Evolutionary conservation across 495 filamentous ascomycete genomes (phyloP), one percentile per base, ranked within the genome.

Genomic region (Podospora pseudocomata): DNA sequence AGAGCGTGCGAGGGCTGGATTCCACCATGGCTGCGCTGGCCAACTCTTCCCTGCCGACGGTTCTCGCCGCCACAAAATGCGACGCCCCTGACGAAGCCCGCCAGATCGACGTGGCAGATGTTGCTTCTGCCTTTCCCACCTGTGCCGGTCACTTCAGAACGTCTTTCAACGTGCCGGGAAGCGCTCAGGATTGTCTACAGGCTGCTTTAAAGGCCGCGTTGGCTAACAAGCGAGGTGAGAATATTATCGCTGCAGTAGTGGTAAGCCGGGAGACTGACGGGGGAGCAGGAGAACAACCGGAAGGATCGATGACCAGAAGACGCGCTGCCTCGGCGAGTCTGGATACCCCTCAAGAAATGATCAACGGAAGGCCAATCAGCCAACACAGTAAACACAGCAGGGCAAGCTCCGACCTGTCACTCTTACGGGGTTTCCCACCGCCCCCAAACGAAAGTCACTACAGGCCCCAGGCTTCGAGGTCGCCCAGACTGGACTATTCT

Each of bases 61-160:
- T 93, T 57, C 84, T 96, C 60, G 92, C 94, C 44, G 89, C 92
- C 63, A 92, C 89, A 71, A 96, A 96, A 82, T 94, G 90, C 80
- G 93, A 96, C 74, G 84, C 85, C 39, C 87, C 87, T 23, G 84
- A 86, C 32, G 83, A 80, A 53, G 73, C 80, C 11, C 85, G 88
- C 26, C 82, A 89, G 68, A 78, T 91, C 55, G 83, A 92, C 71
- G 83, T 87, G 11, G 80, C 81, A 15, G 81, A 70, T 30, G 82
- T 94, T 60, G 87, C 91, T 74, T 84, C 66, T 80, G 86, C 63
- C 83, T 84, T 84, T 64, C 77, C 89, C 49, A 84, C 84, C 15
- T 86, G 85, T 65, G 83, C 93, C 68, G 88, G 89, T 66, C 86
- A 90, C 65, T 89, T 90, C 70, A 89, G 91, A 71, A 91, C 90